Conservation (phyloP, 2,329 filamentous ascomycete species). For the Keithomyces neogunnii region DNA sequence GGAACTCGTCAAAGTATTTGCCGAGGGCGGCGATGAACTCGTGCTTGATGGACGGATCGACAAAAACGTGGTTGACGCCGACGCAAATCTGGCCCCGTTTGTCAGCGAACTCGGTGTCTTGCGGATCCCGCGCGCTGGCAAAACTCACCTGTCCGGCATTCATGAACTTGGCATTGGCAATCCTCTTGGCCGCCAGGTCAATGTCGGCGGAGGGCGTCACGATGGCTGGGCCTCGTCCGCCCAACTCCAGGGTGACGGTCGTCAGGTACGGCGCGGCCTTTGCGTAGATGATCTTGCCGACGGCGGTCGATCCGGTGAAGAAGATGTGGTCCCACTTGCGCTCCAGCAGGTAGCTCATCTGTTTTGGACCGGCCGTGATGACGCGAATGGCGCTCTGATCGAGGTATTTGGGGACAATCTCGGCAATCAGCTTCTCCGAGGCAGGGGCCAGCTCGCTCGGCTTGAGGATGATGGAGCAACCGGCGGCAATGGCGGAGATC, state of each 20-base stretch:
- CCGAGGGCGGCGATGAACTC: conserved; percentile 25
- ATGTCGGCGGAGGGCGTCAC: conserved; percentile 31
- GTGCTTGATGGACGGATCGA: conserved; percentile 28
- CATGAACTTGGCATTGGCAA: conserved; percentile 32
- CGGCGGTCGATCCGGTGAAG: conserved; percentile 31
- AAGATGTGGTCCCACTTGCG: conserved; percentile 35
- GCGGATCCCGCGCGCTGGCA: not conserved
- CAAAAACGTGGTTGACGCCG: conserved; percentile 33
- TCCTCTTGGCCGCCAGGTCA: conserved; percentile 32
- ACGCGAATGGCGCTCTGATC: conserved; percentile 28
- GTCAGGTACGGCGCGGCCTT: conserved; percentile 38
- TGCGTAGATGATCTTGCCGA: conserved; percentile 27
- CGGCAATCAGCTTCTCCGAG: conserved; percentile 26
- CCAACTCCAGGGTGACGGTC: conserved; percentile 33
- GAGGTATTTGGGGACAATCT: conserved; percentile 32
- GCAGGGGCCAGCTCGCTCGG: conserved; percentile 30
- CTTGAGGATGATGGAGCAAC: conserved; percentile 32
- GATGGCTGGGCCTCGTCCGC: conserved; percentile 36
- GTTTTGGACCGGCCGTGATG: conserved; percentile 25
- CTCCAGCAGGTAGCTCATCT: conserved; percentile 27
- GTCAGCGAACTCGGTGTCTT: conserved; percentile 17
- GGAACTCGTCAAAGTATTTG: conserved; percentile 22
- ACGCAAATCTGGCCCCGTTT: conserved; percentile 15
- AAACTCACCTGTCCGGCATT: conserved; percentile 26
- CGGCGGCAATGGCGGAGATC: conserved; percentile 34